phyloP scores from a whole-genome alignment of 2,329 filamentous ascomycete species.

The Aspergillus viridinutans region DNA sequence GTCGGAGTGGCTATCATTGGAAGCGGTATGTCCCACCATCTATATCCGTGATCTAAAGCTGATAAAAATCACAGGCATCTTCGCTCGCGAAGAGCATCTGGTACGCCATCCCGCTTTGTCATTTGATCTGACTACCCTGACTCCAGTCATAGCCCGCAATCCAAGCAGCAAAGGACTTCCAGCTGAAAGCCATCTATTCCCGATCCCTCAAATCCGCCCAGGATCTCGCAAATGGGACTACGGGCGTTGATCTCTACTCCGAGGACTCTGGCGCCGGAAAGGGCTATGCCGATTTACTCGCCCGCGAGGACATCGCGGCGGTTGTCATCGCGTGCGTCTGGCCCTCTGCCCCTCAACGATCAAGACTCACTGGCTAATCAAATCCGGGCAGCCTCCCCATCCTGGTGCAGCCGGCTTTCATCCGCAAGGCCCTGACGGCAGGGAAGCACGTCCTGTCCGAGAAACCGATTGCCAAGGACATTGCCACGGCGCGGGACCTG shows the following conservation, averaged over 20 bases:
- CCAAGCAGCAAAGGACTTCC: conserved; percentile 40
- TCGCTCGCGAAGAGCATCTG: conserved; percentile 55
- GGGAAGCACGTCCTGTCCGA: conserved; percentile 56
- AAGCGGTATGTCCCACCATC: conserved; percentile 35
- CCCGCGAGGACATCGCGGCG: conserved; percentile 46
- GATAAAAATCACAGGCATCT: conserved; percentile 43
- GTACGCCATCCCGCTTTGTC: conserved; percentile 21
- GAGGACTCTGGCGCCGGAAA: conserved; percentile 48
- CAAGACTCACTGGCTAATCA: background rate
- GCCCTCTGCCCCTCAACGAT: background rate
- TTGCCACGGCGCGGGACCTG: conserved; percentile 48
- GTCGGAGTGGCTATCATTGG: conserved; percentile 52
- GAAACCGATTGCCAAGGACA: conserved; percentile 55
- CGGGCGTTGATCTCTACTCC: conserved; percentile 51
- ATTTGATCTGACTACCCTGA: background rate
- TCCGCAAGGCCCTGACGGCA: conserved; percentile 46
- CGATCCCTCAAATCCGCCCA: conserved; percentile 53
- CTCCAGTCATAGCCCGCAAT: conserved; percentile 46
- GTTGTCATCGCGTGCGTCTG: conserved; percentile 48
- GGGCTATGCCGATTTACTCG: conserved; percentile 44
- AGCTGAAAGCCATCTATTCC: conserved; percentile 57
- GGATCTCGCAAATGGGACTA: conserved; percentile 29
- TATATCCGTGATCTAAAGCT: background rate
- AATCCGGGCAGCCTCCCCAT: conserved; percentile 46
- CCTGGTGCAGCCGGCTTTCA: conserved; percentile 48